Conservation (phyloP, 306 rosid species). For the Trichosanthes truncata region DNA sequence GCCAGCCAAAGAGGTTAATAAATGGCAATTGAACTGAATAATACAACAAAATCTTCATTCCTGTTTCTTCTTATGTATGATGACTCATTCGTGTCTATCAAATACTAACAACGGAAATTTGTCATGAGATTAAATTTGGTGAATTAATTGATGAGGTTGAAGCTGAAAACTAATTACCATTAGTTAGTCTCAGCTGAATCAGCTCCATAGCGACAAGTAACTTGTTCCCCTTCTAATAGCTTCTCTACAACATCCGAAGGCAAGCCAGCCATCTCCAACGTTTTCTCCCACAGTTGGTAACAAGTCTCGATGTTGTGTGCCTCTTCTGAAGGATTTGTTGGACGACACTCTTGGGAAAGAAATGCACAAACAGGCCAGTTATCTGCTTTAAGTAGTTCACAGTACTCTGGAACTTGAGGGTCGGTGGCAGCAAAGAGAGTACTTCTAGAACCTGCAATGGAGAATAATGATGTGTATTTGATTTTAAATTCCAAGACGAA, state of each 20-base stretch:
- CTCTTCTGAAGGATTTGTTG: conserved; percentile 88
- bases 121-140: not conserved
- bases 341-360: conserved; percentile 82
- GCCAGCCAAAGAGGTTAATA: not conserved
- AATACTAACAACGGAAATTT: not conserved
- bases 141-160: not conserved
- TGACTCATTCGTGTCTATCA: not conserved
- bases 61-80: conserved; percentile 1
- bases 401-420: conserved; percentile 83
- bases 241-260: conserved; percentile 67
- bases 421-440: conserved; percentile 88
- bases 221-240: conserved; percentile 69
- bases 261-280: conserved; percentile 76
- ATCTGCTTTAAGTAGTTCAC: conserved; percentile 76
- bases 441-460: conserved; percentile 82
- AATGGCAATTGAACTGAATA: not conserved
- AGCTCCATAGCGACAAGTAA: conserved; percentile 50
- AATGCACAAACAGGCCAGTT: conserved; percentile 88
- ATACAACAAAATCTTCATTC: conserved; percentile 7
- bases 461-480: not conserved
- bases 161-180: not conserved
- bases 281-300: conserved; percentile 79
- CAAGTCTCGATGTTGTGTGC: conserved; percentile 54
- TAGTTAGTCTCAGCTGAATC: not conserved
- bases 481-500: not conserved